Evolutionary conservation across 768 basidiomycete genomes (phyloP).

Genomic region (Lepiota subincarnata): DNA sequence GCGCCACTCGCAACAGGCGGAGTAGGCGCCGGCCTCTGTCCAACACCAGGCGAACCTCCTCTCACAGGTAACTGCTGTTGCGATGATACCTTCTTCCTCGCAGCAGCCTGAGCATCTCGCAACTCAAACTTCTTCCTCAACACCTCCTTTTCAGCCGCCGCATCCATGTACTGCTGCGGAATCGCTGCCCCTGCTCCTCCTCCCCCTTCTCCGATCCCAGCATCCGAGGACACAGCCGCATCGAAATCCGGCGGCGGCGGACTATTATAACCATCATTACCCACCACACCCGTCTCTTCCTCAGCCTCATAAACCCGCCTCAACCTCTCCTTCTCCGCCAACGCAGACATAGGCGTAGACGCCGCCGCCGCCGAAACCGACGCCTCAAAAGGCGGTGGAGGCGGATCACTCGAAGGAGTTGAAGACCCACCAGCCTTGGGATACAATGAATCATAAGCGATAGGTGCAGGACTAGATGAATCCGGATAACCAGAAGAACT

Average conservation of each 20-base stretch:
- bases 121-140: conserved; percentile 53
- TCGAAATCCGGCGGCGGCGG: conserved; percentile 12
- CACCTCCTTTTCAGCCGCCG: conserved; percentile 50
- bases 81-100: conserved; percentile 17
- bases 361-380: conserved; percentile 31
- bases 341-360: conserved; percentile 32
- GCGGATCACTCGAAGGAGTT: conserved; percentile 21
- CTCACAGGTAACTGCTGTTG: conserved; percentile 14
- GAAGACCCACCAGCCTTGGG: conserved; percentile 32
- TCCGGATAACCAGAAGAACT: conserved; percentile 21
- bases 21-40: conserved; percentile 10
- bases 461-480: conserved; percentile 33
- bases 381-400: conserved; percentile 53
- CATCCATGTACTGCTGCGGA: conserved; percentile 24
- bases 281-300: conserved; percentile 47
- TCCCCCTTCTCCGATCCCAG: too few species aligned
- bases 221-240: conserved; percentile 10
- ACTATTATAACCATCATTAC: background rate
- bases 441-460: conserved; percentile 62
- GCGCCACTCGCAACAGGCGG: conserved; percentile 18
- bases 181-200: conserved; percentile 20
- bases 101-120: conserved; percentile 36
- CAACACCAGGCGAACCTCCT: background rate
- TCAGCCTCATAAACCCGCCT: conserved; percentile 61
- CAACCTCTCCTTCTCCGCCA: conserved; percentile 68